Conservation (phyloP, 495 filamentous ascomycete genomes). For the Durotheca rogersii region DNA sequence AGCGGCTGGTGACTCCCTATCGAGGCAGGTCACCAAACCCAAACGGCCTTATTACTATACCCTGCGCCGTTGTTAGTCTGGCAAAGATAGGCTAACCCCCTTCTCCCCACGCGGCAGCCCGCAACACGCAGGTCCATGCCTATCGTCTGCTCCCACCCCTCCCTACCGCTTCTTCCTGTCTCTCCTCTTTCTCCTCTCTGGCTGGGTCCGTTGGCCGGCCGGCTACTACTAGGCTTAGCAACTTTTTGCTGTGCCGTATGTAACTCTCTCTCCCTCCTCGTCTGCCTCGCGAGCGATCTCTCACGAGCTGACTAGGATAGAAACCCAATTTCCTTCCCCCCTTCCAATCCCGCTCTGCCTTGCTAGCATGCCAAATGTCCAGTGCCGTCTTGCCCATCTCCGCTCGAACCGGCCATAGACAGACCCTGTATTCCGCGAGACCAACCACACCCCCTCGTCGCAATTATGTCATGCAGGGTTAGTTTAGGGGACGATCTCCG, state of each 20-base stretch:
- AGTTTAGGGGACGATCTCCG: conserved; percentile 27
- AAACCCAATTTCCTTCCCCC: conserved; percentile 11
- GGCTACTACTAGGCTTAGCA: too few relatives aligned
- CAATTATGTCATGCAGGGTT: conserved; percentile 36
- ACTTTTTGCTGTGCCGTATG: conserved; percentile 3
- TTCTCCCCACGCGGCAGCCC: conserved; percentile 24
- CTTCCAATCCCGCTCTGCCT: conserved; percentile 25
- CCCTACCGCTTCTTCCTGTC: conserved; percentile 21
- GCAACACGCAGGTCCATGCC: conserved; percentile 27
- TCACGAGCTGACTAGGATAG: conserved; percentile 28
- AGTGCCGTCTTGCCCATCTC: conserved; percentile 15
- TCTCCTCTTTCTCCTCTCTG: too few relatives aligned
- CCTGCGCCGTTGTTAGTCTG: conserved; percentile 26
- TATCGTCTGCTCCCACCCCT: too few relatives aligned
- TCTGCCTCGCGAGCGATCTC: conserved; percentile 18
- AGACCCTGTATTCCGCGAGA: conserved; percentile 18
- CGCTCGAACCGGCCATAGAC: conserved; percentile 23
- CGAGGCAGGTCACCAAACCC: conserved; percentile 31
- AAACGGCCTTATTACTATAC: conserved; percentile 27
- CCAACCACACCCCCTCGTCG: conserved; percentile 22
- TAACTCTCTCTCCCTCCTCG: conserved; percentile 16
- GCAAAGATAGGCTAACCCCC: conserved; percentile 22
- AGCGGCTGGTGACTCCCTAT: conserved; percentile 23
- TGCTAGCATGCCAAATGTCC: conserved; percentile 24
- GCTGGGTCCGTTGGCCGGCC: too few relatives aligned